phyloP scores from a whole-genome alignment of 371 early-diverging fungal species.

The Batkoa obscura region DNA sequence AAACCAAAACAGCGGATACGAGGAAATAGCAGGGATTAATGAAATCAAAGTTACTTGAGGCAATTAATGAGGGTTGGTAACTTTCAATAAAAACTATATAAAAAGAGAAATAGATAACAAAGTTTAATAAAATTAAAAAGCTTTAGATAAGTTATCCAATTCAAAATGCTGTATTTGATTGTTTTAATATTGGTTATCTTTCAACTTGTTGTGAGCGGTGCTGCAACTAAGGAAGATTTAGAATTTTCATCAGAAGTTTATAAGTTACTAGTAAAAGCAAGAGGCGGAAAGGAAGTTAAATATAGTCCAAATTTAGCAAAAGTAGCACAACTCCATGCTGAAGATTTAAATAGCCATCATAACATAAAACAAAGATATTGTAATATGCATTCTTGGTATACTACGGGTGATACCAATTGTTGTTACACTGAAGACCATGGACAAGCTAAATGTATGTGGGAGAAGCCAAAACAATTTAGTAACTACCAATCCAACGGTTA shows the following conservation, averaged over 20 bases:
- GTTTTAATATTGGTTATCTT: no score
- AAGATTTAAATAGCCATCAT: background rate
- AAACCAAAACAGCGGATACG: no score
- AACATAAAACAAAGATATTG: background rate
- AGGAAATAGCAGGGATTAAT: no score
- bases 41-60: no score
- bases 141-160: no score
- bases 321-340: background rate
- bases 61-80: no score
- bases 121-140: no score
- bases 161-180: no score
- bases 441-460: background rate
- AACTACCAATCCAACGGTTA: background rate
- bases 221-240: background rate
- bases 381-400: background rate
- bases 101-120: no score
- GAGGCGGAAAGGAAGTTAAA: background rate
- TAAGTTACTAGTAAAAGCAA: background rate
- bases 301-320: background rate
- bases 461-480: background rate
- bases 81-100: no score
- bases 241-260: background rate
- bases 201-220: no score
- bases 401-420: background rate
- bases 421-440: background rate